Base-by-base conservation (phyloP, 1,139 yeast species). In the Taiozyma sp. region DNA sequence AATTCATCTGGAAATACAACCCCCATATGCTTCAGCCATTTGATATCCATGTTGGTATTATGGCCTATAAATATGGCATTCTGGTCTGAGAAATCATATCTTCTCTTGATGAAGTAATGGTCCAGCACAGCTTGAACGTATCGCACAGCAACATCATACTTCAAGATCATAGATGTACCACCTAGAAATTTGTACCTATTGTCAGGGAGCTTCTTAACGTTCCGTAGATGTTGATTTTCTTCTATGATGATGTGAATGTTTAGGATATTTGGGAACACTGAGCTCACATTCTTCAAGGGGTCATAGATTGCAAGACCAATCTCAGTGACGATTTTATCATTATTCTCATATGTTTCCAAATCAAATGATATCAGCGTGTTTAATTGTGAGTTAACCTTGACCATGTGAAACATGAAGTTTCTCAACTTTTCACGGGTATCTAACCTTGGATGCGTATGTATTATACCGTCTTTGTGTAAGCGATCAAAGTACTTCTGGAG, bases 281-380 rank as follows among this genome's bases (percentile, higher is more conserved):
- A 64, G 51, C 50, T 44, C n/a, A 13, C 28, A 30, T 65, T 67
- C 21, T 56, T 51, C 13, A 61, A 45, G 22, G 88, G 85, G 54
- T 82, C 85, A 62, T 77, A 84, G 6, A 84, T 74, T 3, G 85
- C 71, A 3, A 85, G 66, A 3, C 91, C 91, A 42, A 85, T 74
- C 62, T 85, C 91, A 0, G 86, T 82, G 21, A 85, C 70, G 13
- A 68, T 53, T 14, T 66, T 58, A 10, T 65, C 68, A 51, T 74
- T 64, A 13, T 66, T 57, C 59, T 84, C 90, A 70, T 72, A 81
- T 10, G 83, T 83, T 62, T 84, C 90, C 11, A 83, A 71, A 62
- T 85, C 91, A n/a, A 48, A 16, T 2, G 52, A 46, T 19, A 45
- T 43, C 28, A 50, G 43, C 2, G 50, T 45, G 19, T 32, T 32